Percentiles rank a stretch among this genome's conserved stretches.
These are phyloP conservation scores for Lactuca saligna DNA, from an alignment of 129 eudicot species.

Conservation along the genomic window DNA sequence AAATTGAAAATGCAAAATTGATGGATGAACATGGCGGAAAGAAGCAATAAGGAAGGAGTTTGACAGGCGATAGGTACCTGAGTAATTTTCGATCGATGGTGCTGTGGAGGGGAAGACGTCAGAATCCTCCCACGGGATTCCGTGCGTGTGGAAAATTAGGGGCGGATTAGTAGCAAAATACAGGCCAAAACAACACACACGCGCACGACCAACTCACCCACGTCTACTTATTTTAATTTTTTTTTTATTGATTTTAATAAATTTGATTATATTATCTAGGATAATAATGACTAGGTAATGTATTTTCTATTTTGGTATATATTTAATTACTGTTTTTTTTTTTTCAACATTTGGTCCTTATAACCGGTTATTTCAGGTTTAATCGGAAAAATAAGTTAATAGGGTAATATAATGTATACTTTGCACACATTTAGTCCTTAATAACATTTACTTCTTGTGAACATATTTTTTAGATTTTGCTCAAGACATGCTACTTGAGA, in stretches of 20 bases:
- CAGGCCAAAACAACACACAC: neutral
- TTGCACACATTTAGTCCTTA: too few relatives aligned
- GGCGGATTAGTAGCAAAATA: neutral
- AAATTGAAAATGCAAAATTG: neutral
- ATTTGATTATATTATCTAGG: too few relatives aligned
- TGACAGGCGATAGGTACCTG: conserved; percentile 5
- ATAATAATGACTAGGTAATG: too few relatives aligned
- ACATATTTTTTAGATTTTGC: too few relatives aligned
- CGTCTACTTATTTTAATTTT: neutral
- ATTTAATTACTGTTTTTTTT: too few relatives aligned
- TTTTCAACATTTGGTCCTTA: too few relatives aligned
- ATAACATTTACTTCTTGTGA: too few relatives aligned
- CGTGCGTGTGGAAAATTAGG: conserved; percentile 6
- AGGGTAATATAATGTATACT: too few relatives aligned
- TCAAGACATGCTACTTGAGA: too few relatives aligned
- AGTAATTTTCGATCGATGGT: conserved; percentile 7
- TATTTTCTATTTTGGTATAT: too few relatives aligned
- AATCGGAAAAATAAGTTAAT: too few relatives aligned
- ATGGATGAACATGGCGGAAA: neutral
- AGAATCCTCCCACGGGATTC: conserved; percentile 11
- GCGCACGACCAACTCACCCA: neutral
- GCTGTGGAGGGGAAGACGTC: conserved; percentile 20
- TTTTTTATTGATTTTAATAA: neutral
- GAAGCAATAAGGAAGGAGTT: neutral
- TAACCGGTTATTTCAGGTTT: too few relatives aligned